Base-by-base conservation (phyloP, 352 stramenopile genomes). In the Lagenidium giganteum region DNA sequence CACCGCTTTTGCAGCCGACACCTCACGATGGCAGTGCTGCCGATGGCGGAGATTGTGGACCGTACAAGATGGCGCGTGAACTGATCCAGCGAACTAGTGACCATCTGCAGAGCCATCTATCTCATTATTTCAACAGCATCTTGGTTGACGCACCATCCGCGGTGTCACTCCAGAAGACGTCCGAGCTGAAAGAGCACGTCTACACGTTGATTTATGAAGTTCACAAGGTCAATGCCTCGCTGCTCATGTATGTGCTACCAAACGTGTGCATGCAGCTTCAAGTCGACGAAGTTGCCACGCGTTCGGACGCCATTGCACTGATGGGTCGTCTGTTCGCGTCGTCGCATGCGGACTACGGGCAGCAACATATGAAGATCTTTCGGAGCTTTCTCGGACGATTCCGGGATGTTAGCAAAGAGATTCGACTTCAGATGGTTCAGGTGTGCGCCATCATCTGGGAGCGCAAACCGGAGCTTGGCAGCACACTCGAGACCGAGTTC, bases 241-340 rank as follows among this genome's bases (percentile, higher is more conserved):
- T 93, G 13, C 37, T 95, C 36, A 44, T 90, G 8, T 84, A 88
- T 41, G 81, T 95, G 23, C 60, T 95, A 16, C 83, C 83, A n/a
- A 93, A 87, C 36, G 71, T 95, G 23, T 93, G 78, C 23, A 59
- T 90, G 17, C 80, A 95, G 40, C 73, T 95, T 11, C 78, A 95
- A 62, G 81, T 91, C 18, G 83, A 95, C 43, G 79, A 92, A 47
- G 61, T 95, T 12, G 71, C 76, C 7, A 92, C 70, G n/a, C 75
- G 83, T 8, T 86, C 77, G 2, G 69, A 88, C 14, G 79, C 81
- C 0, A 73, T 95, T 27, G 64, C 73, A 25, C 39, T 93, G 0
- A 81, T 95, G 63, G 81, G 76, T 0, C 74, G 78, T 33, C 51
- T 95, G 11, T 95, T 95, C 51, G 76, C 78, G 11, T 92, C 79